A percentile compares a stretch with the other conserved stretches of the same genome.
phyloP scores from a whole-genome alignment of 371 early-diverging fungal species.

The Nematocida minor region DNA sequence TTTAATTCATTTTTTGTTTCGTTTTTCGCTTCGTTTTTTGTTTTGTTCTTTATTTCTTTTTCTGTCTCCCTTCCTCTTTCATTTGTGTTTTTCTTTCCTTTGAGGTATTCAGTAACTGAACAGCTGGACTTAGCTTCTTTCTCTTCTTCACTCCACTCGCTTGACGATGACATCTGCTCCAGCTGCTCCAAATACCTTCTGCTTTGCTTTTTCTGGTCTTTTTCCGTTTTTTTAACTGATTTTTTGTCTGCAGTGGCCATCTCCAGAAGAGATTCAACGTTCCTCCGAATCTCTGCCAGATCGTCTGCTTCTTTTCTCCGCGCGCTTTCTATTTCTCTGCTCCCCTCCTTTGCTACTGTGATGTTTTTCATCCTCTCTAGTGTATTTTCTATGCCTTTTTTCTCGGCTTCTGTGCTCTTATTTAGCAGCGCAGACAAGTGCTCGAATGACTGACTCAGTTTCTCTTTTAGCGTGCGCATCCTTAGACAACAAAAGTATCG shows the following conservation, averaged over 20 bases:
- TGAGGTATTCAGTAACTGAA: no score
- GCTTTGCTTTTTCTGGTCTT: not conserved
- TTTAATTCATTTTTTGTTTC: no score
- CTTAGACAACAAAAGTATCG: no score
- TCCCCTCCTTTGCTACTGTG: no score
- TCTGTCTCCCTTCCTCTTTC: no score
- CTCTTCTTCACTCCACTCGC: not conserved
- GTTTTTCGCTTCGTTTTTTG: no score
- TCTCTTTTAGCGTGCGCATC: constrained; percentile 45
- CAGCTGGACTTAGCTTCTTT: no score
- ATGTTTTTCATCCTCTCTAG: not conserved
- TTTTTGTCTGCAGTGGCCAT: not conserved
- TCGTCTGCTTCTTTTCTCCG: not conserved
- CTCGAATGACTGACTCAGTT: constrained; percentile 18
- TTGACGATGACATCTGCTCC: not conserved
- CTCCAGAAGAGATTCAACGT: not conserved
- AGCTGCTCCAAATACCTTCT: not conserved
- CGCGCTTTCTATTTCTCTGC: not conserved
- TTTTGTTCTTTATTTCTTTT: no score
- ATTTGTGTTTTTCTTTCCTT: no score
- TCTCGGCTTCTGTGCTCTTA: not conserved
- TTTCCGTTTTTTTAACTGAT: not conserved
- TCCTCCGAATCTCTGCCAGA: not conserved
- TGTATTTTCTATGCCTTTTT: not conserved
- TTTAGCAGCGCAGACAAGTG: no score